These are phyloP conservation scores for Triangularia setosa DNA, from an alignment of 2,329 filamentous ascomycete genomes.

Conservation along the genomic window DNA sequence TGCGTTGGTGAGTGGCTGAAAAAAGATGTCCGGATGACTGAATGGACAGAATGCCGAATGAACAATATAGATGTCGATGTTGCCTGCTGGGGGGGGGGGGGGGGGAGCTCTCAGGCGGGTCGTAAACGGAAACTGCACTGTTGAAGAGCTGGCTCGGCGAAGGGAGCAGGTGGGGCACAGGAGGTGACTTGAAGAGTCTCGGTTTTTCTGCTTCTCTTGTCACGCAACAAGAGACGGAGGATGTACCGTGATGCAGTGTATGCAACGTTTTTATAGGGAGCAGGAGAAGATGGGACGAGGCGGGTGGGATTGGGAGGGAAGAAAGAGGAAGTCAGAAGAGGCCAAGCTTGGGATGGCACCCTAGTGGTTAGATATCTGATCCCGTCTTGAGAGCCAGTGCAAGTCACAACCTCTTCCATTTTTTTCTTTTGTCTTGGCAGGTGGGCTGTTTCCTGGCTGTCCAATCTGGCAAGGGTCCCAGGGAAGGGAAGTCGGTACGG, in stretches of 20 bases:
- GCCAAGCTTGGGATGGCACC: constrained; percentile 8
- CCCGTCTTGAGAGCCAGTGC: neutral
- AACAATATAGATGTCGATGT: neutral
- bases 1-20: neutral
- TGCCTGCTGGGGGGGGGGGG: neutral
- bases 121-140: neutral
- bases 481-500: constrained; percentile 10
- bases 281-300: neutral
- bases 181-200: neutral
- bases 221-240: neutral
- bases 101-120: neutral
- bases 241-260: neutral
- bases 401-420: constrained; percentile 19
- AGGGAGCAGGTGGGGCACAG: neutral
- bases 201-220: neutral
- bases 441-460: constrained; percentile 18
- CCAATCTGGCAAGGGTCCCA: constrained; percentile 2
- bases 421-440: constrained; percentile 21
- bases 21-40: too few relatives aligned
- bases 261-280: neutral
- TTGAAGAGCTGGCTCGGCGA: neutral
- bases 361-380: constrained; percentile 7
- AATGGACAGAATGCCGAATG: neutral
- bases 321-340: constrained; percentile 1
- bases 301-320: neutral